These are phyloP conservation scores for Solanum raphanifolium DNA, from an alignment of 257 asterid species.

Conservation along the genomic window DNA sequence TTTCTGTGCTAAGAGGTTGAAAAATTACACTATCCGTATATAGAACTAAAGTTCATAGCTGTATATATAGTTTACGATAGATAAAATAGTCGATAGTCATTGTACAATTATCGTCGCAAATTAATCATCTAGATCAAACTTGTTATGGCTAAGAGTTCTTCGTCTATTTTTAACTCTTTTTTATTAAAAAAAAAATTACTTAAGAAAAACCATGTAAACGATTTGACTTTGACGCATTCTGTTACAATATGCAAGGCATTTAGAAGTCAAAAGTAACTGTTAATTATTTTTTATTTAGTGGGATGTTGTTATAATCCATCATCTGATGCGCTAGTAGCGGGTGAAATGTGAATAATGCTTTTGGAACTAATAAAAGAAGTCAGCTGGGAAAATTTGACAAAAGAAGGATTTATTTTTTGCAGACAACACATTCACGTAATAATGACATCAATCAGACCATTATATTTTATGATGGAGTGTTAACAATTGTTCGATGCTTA, in stretches of 20 bases:
- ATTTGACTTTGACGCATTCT: background rate
- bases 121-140: background rate
- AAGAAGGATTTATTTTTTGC: no score
- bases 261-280: background rate
- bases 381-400: background rate
- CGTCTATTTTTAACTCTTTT: background rate
- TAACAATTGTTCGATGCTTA: accelerated
- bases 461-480: background rate
- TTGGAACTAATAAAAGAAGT: background rate
- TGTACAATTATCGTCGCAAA: background rate
- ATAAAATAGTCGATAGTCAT: background rate
- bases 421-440: background rate
- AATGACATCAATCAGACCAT: background rate
- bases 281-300: background rate
- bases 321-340: background rate
- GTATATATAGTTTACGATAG: background rate
- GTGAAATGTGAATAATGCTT: background rate
- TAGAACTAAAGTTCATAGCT: background rate
- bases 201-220: background rate
- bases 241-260: background rate
- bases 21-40: background rate
- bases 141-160: background rate
- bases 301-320: background rate
- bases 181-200: background rate
- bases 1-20: no score